Evolutionary conservation across 345 rosid species (phyloP), one percentile per base, ranked within the genome.

Genomic region (Melastoma malabathricum): DNA sequence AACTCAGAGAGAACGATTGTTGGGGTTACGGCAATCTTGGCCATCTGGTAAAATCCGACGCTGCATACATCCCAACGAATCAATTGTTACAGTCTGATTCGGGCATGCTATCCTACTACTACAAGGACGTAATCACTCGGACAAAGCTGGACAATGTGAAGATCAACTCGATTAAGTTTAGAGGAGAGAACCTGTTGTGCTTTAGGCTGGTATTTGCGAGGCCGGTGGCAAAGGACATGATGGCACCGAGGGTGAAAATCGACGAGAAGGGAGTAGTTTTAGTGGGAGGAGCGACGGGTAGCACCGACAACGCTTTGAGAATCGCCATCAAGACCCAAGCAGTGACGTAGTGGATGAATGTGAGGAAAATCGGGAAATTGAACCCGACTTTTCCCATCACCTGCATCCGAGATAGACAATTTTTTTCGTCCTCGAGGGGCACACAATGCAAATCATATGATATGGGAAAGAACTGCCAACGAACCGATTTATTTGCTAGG

Each of bases 21-120:
- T 12, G 98, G 97, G 58, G 97, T 92, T 58, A 92, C 97, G 2
- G 97, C 97, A 46, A 92, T 87, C 74, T 92, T 87, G 58, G 88
- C 87, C 98, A 87, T 84, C 66, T 87, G 98, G 66, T 92, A 92
- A 73, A 92, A 84, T 58, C 98, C 98, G 49, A 92, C 84, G 8
- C 98, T 87, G 79, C 70, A 64, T 12, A 55, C 31, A 10, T 27
- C 2, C 5, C 22, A 34, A 22, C 6, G 13, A 34, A 34, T 34
- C 41, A 34, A 34, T 12, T 34, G 41, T 34, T 34, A 34, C 41
- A 22, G 25, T 22, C 25, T 12, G 12, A 34, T 9, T 34, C 10
- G 10, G 41, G 9, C 12, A 12, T 12, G 12, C 41, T 7, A 34
- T 34, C 12, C 12, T 2, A 34, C 41, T 34, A 8, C 12, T 34